Conservation (phyloP, 345 rosid genomes). For the Trapa incisa region DNA sequence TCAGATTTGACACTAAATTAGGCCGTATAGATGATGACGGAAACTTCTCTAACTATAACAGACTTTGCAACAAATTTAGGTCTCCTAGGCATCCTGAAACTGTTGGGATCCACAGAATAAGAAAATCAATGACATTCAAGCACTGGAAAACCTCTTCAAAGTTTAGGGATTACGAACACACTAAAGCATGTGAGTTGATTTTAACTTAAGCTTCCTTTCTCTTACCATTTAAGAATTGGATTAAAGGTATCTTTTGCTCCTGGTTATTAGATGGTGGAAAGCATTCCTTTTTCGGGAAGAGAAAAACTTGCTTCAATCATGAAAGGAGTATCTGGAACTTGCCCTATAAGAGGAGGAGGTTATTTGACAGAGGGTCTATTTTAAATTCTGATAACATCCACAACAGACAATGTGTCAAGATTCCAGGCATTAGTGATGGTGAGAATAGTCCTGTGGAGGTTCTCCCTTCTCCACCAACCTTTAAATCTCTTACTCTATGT, state of each 20-base stretch:
- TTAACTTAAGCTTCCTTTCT: background rate
- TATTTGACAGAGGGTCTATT: constrained; percentile 31
- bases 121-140: constrained; percentile 40
- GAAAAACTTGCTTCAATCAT: constrained; percentile 31
- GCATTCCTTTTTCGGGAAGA: constrained; percentile 39
- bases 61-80: constrained; percentile 29
- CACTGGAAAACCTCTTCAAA: constrained; percentile 52
- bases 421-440: constrained; percentile 23
- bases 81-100: constrained; percentile 39
- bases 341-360: constrained; percentile 46
- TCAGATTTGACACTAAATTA: constrained; percentile 32
- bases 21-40: constrained; percentile 63
- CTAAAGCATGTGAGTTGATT: constrained; percentile 40
- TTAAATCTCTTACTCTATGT: background rate
- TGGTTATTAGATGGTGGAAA: constrained; percentile 27
- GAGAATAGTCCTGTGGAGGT: constrained; percentile 28
- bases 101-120: constrained; percentile 41
- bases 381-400: constrained; percentile 53
- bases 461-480: constrained; percentile 6
- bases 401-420: constrained; percentile 4
- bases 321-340: constrained; percentile 29
- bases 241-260: constrained; percentile 4
- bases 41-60: constrained; percentile 39
- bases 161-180: constrained; percentile 35
- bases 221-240: background rate